Evolutionary conservation across 306 rosid genomes (phyloP).

Genomic region (Potentilla sterilis): DNA sequence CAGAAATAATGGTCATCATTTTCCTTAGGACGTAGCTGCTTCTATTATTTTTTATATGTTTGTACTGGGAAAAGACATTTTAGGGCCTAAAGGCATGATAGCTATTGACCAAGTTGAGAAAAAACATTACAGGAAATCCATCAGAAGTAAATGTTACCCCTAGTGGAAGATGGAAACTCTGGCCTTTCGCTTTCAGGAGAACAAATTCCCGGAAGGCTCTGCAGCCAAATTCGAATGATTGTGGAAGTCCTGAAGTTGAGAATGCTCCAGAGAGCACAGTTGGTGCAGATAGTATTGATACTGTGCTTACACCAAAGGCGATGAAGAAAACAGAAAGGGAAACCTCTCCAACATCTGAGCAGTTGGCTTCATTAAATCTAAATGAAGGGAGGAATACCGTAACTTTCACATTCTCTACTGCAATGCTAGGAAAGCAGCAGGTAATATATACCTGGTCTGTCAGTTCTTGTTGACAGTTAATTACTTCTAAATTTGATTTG

Average conservation of each 20-base stretch:
- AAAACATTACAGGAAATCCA: constrained; percentile 58
- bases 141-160: constrained; percentile 36
- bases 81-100: constrained; percentile 30
- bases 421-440: constrained; percentile 73
- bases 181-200: constrained; percentile 73
- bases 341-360: constrained; percentile 76
- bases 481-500: constrained; percentile 15
- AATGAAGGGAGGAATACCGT: constrained; percentile 81
- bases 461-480: neutral
- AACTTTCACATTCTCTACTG: constrained; percentile 78
- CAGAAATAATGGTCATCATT: constrained; percentile 30
- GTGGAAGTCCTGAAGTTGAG: constrained; percentile 30
- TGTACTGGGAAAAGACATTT: constrained; percentile 30
- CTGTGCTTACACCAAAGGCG: constrained; percentile 30
- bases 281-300: constrained; percentile 29
- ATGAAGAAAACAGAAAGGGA: constrained; percentile 46
- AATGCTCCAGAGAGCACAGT: constrained; percentile 41
- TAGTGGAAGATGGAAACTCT: constrained; percentile 70
- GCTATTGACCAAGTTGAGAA: constrained; percentile 44
- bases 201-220: constrained; percentile 37
- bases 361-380: constrained; percentile 80
- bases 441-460: constrained; percentile 31
- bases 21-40: constrained; percentile 35
- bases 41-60: constrained; percentile 31
- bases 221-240: constrained; percentile 37